phyloP scores from a whole-genome alignment of 1,284 basidiomycete genomes.

The Erythrobasidium hasegawianum region DNA sequence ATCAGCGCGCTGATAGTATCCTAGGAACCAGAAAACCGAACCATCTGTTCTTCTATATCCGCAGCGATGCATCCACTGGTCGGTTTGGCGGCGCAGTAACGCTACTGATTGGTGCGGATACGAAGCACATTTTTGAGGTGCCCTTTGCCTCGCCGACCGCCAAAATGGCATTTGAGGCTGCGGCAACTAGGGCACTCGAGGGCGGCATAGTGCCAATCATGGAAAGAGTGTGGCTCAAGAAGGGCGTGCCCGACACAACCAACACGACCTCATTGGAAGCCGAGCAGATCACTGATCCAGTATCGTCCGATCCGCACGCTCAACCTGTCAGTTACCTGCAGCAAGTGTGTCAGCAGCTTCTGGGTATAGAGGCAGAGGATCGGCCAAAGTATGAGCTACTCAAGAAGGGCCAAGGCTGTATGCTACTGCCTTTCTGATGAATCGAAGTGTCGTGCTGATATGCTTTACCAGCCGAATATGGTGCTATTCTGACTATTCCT shows the following conservation, averaged over 20 bases:
- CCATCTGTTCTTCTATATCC: neutral
- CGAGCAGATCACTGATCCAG: too few relatives aligned
- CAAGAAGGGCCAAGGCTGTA: neutral
- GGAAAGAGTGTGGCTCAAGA: too few relatives aligned
- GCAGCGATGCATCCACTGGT: neutral
- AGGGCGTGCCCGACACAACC: too few relatives aligned
- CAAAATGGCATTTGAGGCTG: neutral
- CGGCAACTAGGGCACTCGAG: neutral
- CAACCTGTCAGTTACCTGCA: constrained; percentile 32
- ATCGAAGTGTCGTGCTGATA: too few relatives aligned
- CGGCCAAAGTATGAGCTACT: constrained; percentile 10
- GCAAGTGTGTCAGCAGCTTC: constrained; percentile 23
- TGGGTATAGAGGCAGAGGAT: constrained; percentile 6
- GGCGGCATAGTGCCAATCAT: neutral
- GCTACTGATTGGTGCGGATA: neutral
- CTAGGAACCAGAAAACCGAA: neutral
- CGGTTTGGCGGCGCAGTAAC: neutral
- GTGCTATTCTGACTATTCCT: constrained; percentile 8
- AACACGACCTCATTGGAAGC: too few relatives aligned
- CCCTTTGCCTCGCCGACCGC: neutral
- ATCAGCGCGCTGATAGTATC: neutral
- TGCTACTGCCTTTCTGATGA: neutral
- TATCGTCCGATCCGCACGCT: neutral
- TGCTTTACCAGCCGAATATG: constrained; percentile 16
- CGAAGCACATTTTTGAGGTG: neutral